Conservation (phyloP, 768 basidiomycete species). For the Glaciozyma antarctica region DNA sequence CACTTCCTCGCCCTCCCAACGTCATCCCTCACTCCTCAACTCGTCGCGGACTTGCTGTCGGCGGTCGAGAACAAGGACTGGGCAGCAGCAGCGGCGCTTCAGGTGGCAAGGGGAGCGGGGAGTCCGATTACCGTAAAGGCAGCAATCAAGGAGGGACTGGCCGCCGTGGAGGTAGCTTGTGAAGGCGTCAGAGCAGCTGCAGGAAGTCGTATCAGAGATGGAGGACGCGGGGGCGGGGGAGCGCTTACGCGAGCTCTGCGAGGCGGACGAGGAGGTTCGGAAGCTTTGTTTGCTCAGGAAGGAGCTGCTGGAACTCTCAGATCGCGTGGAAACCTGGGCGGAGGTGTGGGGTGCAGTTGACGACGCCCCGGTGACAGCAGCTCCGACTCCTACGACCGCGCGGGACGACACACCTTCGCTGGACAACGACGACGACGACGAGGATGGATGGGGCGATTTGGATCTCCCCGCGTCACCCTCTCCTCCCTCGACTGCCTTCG, state of each 20-base stretch:
- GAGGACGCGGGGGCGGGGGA: background rate
- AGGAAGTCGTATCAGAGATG: background rate
- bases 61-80: conserved; percentile 51
- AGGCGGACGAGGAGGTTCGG: background rate
- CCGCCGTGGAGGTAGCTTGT: conserved; percentile 46
- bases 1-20: conserved; percentile 8
- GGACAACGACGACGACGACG: conserved; percentile 33
- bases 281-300: background rate
- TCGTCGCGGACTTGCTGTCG: conserved; percentile 47
- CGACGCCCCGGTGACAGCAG: conserved; percentile 39
- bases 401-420: background rate
- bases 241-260: background rate
- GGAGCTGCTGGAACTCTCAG: conserved; percentile 35
- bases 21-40: background rate
- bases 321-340: conserved; percentile 25
- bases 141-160: conserved; percentile 56
- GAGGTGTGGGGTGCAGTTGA: conserved; percentile 39
- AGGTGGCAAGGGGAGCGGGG: conserved; percentile 55
- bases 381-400: conserved; percentile 31
- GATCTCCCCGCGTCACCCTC: conserved; percentile 9
- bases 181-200: background rate
- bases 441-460: conserved; percentile 20
- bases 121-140: conserved; percentile 50
- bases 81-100: conserved; percentile 58
- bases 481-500: conserved; percentile 37